A percentile compares a stretch with the other conserved stretches of the same genome.
Evolutionary conservation across 805 yeast genomes (phyloP).

Genomic region (Candida verbasci): DNA sequence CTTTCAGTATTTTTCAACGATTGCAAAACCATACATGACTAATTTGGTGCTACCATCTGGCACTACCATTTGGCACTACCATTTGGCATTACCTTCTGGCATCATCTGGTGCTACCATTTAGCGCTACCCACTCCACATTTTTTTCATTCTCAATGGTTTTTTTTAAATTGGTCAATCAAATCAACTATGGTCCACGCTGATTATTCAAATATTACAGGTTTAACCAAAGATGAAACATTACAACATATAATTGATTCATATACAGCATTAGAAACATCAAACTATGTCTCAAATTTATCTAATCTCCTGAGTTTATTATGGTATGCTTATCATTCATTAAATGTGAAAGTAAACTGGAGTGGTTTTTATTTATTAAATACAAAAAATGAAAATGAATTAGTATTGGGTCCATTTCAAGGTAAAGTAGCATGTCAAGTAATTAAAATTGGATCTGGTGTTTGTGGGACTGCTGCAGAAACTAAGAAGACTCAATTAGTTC

Average conservation of each 20-base stretch:
- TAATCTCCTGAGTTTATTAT: conserved; percentile 78
- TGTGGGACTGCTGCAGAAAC: conserved; percentile 80
- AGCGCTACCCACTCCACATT: no score
- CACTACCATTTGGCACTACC: no score
- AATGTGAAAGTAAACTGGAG: conserved; percentile 76
- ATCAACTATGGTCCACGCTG: conserved; percentile 60
- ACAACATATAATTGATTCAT: conserved; percentile 54
- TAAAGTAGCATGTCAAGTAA: conserved; percentile 90
- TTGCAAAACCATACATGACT: no score
- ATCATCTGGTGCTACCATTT: no score
- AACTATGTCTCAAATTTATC: conserved; percentile 91
- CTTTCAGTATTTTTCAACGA: no score
- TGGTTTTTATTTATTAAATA: conserved; percentile 71
- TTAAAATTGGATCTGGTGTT: conserved; percentile 77
- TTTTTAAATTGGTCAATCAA: no score
- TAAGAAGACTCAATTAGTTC: conserved; percentile 65
- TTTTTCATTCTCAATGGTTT: no score
- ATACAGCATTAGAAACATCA: conserved; percentile 61
- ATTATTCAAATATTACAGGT: conserved; percentile 50
- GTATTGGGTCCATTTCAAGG: conserved; percentile 94
- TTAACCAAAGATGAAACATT: conserved; percentile 50
- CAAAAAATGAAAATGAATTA: conserved; percentile 37
- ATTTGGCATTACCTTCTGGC: no score
- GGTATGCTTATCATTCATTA: conserved; percentile 79
- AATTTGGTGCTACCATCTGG: no score